Evolutionary conservation across 2,329 filamentous ascomycete species (phyloP), one percentile per base, ranked within the genome.

Genomic region (Mariannaea elegans): DNA sequence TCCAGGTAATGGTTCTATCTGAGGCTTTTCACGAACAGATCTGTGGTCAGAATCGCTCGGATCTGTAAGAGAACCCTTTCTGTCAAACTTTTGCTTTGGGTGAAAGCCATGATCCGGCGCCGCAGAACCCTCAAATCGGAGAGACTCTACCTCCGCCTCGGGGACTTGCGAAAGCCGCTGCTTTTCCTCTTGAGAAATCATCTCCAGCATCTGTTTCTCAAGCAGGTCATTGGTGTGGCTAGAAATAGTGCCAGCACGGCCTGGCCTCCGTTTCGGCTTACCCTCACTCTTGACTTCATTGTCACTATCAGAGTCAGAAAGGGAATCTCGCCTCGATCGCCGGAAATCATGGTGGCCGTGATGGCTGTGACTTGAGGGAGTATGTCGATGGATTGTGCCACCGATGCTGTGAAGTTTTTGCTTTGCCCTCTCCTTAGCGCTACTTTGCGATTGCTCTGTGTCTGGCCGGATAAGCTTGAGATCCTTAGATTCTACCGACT

Each of bases 281-380:
- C 76, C 52, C 21, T 70, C 65, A n/a, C 54, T 76, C 58, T 71
- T 72, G 7, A 56, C 66, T 44, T 84, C 82, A 56, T 76, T 80
- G 39, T 88, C 86, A 44, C 81, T 86, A 24, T 84, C 84, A 5
- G 88, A 90, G 4, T 87, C 87, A 0, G 89, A 90, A 9, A 80
- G 73, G 9, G 86, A 87, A 10, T 73, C 73, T 36, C 70, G 71
- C 48, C 82, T 81, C 27, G 83, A 80, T 46, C 81, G 81, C 24
- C 83, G 75, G 58, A 86, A 83, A 51, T 85, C 82, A 29, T 84
- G 80, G 50, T 84, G 80, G 50, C 84, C 82, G 23, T 84, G 80
- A 56, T 81, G 82, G 38, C 80, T 81, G 59, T 84, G 79, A 12
- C 77, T 71, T 2, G 83, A 84, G 55, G 77, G 78, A 58, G 75